Conservation (phyloP, 1,284 basidiomycete genomes). For the Cutaneotrichosporon mucoides region DNA sequence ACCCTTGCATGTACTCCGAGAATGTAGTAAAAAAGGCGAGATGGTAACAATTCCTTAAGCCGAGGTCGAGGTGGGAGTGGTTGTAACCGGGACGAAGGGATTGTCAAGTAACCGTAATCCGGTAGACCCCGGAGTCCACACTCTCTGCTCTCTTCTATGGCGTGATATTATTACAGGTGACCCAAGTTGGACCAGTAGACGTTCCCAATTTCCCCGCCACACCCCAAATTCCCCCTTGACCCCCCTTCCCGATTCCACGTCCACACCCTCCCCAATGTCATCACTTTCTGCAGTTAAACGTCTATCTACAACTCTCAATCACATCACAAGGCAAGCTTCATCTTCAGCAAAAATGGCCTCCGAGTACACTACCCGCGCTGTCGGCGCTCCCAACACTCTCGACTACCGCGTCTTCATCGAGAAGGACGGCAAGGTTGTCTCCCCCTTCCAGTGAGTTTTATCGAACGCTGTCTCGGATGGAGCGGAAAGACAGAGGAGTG, state of each 20-base stretch:
- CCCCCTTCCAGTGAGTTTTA: constrained; percentile 68
- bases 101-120: too few relatives aligned
- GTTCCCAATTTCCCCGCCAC: not conserved
- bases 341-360: constrained; percentile 13
- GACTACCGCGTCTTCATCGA: constrained; percentile 95
- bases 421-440: constrained; percentile 77
- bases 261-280: constrained; percentile 1
- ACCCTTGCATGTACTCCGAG: too few relatives aligned
- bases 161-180: too few relatives aligned
- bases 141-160: too few relatives aligned
- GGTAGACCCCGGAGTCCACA: too few relatives aligned
- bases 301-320: constrained; percentile 21
- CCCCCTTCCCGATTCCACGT: not conserved
- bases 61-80: too few relatives aligned
- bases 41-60: too few relatives aligned
- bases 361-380: constrained; percentile 20
- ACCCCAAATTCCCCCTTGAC: not conserved
- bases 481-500: not conserved
- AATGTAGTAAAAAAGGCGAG: too few relatives aligned
- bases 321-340: constrained; percentile 14
- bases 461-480: too few relatives aligned
- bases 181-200: too few relatives aligned
- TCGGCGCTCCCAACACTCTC: constrained; percentile 45
- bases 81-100: too few relatives aligned
- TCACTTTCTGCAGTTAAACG: constrained; percentile 5